phyloP scores from a whole-genome alignment of 192 early-diverging fungal genomes.

The Podila epicladia region DNA sequence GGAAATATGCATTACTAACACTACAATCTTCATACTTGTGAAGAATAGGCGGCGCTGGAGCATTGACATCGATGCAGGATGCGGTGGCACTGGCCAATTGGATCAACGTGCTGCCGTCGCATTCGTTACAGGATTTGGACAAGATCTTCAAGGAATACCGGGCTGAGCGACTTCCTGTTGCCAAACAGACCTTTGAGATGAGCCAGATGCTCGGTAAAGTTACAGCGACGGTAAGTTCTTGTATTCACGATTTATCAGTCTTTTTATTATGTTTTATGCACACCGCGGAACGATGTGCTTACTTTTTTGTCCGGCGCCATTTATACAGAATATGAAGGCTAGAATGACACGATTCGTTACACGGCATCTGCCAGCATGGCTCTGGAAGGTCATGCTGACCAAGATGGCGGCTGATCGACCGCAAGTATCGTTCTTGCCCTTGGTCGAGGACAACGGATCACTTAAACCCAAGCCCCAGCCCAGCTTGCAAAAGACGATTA shows the following conservation, averaged over 20 bases:
- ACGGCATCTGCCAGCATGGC: not conserved
- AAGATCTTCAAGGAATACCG: conserved; percentile 7
- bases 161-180: not conserved
- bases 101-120: conserved; percentile 8
- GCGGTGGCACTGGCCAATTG: conserved; percentile 7
- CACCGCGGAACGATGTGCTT: no score
- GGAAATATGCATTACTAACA: not conserved
- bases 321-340: not conserved
- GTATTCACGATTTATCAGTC: not conserved
- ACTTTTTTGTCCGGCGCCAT: no score
- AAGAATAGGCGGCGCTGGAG: not conserved
- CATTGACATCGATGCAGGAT: not conserved
- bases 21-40: not conserved
- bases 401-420: conserved; percentile 3
- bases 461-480: conserved; percentile 1
- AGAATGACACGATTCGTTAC: conserved; percentile 4
- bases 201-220: not conserved
- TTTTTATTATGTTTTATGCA: not conserved
- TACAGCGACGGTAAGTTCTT: not conserved
- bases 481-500: not conserved
- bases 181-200: not conserved
- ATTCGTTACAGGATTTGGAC: not conserved
- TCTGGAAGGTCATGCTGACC: conserved; percentile 3
- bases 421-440: not conserved
- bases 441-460: not conserved